phyloP scores from a whole-genome alignment of 768 basidiomycete genomes.

The Naganishia antarctica region DNA sequence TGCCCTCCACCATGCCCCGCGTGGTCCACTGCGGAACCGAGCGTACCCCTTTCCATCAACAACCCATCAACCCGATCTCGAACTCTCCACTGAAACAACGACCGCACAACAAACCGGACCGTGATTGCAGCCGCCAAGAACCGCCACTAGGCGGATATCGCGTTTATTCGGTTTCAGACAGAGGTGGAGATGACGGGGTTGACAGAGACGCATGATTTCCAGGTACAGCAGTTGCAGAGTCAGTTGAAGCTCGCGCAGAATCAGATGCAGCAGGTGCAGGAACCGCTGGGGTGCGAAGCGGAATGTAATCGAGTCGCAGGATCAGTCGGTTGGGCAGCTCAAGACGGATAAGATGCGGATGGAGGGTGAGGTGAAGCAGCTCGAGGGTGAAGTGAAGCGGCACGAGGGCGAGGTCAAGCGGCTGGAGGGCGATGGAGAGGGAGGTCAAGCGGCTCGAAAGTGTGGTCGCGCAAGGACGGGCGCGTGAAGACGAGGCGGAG shows the following conservation, averaged over 20 bases:
- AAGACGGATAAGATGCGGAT: not conserved
- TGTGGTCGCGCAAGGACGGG: too few relatives aligned
- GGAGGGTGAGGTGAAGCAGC: not conserved
- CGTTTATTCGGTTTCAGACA: not conserved
- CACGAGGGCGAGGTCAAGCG: not conserved
- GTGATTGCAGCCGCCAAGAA: not conserved
- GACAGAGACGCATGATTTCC: not conserved
- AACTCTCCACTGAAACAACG: too few relatives aligned
- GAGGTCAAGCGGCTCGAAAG: too few relatives aligned
- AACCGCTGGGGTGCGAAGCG: not conserved
- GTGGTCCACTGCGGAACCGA: not conserved
- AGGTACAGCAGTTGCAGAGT: not conserved
- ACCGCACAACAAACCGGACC: too few relatives aligned
- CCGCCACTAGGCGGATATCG: not conserved
- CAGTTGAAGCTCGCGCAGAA: not conserved
- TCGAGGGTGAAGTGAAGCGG: not conserved
- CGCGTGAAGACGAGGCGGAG: not conserved
- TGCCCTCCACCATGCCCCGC: not conserved
- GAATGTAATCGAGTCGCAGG: not conserved
- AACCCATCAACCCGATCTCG: too few relatives aligned
- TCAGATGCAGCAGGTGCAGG: not conserved
- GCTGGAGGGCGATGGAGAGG: too few relatives aligned
- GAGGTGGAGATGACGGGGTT: not conserved
- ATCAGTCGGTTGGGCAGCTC: not conserved
- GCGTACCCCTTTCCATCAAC: too few relatives aligned